Base-by-base conservation (phyloP, 2,329 filamentous ascomycete species). In the Ascochyta lentis region DNA sequence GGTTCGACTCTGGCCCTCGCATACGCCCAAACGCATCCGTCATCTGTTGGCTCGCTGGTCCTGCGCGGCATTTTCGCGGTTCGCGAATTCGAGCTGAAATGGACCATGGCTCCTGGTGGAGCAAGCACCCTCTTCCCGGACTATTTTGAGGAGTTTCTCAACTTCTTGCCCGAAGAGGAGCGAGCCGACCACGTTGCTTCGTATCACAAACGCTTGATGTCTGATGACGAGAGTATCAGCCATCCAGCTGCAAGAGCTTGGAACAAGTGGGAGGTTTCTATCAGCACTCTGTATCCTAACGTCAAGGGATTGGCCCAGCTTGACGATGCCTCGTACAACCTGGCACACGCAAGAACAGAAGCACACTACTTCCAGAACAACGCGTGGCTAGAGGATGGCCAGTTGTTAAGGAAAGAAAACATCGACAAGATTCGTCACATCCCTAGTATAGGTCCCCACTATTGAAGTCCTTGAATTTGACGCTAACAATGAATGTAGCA, bases 1-100 rank as follows among this genome's bases (percentile, higher is more conserved):
- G 80, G 80, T 31, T 78, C 77, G 3, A 79, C 79, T 0, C 71
- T 82, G 15, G 67, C 78, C 0, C 67, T 82, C 0, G 70, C 76
- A 23, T 82, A 82, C 61, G 68, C 80, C 1, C 74, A 82, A 58
- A 71, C 72, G 0, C 74, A 81, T 33, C 76, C 80, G 1, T 66
- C 73, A 0, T 61, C 62, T 12, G 75, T 78, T 12, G 60, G 74
- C 2, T 74, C 73, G 8, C 60, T 81, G 6, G 72, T 80, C 10
- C 64, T 81, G 4, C 71, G 78, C 15, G 79, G 79, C 2, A 74
- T 81, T 31, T 81, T 81, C 59, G 69, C 72, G 0, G 60, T 75
- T 24, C 64, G 72, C 6, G 68, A 68, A 16, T 51, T 67, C 16
- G 78, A 80, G 59, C 56, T 79, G 10, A 63, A 71, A 8, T 78